Conservation (phyloP, 202 grass and related monocot species). For the Carex sylvatica region DNA sequence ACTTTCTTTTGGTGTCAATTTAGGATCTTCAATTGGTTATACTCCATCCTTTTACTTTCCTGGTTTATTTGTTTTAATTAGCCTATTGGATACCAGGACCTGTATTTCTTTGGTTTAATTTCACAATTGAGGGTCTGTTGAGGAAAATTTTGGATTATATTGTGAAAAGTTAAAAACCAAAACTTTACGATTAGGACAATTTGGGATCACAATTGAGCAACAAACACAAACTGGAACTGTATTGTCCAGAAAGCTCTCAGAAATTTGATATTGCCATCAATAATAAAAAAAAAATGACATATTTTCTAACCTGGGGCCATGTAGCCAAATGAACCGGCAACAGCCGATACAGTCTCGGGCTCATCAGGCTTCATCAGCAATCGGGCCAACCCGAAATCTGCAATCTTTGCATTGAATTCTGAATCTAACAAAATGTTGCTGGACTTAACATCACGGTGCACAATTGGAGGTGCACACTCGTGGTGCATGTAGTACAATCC, state of each 20-base stretch:
- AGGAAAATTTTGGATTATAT: constrained; percentile 3
- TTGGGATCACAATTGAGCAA: not conserved
- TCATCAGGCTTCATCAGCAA: constrained; percentile 47
- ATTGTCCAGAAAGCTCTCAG: not conserved
- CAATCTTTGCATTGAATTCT: constrained; percentile 57
- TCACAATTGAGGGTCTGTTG: not conserved
- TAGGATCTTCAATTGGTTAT: not conserved
- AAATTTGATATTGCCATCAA: not conserved
- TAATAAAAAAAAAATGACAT: not conserved
- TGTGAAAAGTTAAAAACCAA: not conserved
- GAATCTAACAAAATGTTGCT: constrained; percentile 82
- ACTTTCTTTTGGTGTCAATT: not conserved
- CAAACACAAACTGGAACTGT: not conserved
- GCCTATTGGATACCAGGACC: not conserved
- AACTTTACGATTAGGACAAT: not conserved
- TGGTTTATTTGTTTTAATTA: not conserved
- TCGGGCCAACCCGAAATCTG: constrained; percentile 77
- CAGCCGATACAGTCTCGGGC: constrained; percentile 45
- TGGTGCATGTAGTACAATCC: constrained; percentile 89
- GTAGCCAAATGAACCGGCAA: constrained; percentile 80
- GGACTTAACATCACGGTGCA: constrained; percentile 78
- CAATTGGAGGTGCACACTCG: constrained; percentile 55
- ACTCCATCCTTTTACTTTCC: not conserved
- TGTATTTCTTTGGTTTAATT: not conserved
- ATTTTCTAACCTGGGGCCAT: constrained; percentile 70